phyloP scores from a whole-genome alignment of 2,329 filamentous ascomycete species.

The Aureobasidium sp. region DNA sequence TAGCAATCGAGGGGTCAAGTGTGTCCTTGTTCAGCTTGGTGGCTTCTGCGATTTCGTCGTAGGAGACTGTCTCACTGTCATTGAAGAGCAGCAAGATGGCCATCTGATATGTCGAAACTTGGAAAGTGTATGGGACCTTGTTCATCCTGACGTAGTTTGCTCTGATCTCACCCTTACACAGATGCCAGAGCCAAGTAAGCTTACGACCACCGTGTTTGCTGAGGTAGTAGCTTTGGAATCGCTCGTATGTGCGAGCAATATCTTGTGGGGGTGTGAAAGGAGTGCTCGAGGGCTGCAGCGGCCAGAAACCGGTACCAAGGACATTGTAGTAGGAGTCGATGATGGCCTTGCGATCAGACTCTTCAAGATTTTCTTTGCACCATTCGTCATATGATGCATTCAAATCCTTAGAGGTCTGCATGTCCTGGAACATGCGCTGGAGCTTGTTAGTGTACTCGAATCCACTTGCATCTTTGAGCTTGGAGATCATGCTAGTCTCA shows the following conservation, averaged over 20 bases:
- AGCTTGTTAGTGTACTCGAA: slow-evolving; percentile 99
- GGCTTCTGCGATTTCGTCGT: slow-evolving; percentile 77
- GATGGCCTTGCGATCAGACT: slow-evolving; percentile 57
- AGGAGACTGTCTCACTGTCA: slow-evolving; percentile 74
- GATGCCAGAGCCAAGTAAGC: slow-evolving; percentile 94
- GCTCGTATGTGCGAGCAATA: slow-evolving; percentile 79
- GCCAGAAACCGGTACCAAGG: slow-evolving; percentile 96
- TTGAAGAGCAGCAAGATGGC: slow-evolving; percentile 92
- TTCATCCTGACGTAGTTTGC: slow-evolving; percentile 81
- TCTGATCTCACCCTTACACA: slow-evolving; percentile 95
- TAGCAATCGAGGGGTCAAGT: slow-evolving; percentile 75
- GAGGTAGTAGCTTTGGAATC: slow-evolving; percentile 86
- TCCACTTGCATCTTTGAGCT: slow-evolving; percentile 95
- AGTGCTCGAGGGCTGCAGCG: slow-evolving; percentile 76
- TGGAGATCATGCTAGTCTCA: slow-evolving; percentile 98
- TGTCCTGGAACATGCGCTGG: slow-evolving; percentile 99
- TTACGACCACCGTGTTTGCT: slow-evolving; percentile 96
- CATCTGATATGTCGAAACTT: slow-evolving; percentile 98
- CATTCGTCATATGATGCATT: slow-evolving; percentile 82
- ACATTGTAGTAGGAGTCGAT: slow-evolving; percentile 88
- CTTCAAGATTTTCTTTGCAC: slow-evolving; percentile 59
- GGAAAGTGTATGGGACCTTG: slow-evolving; percentile 92
- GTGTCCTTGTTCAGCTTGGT: slow-evolving; percentile 76
- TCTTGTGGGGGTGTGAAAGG: slow-evolving; percentile 81
- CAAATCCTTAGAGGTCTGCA: slow-evolving; percentile 97